Conservation (phyloP, 2,329 filamentous ascomycete genomes). For the Epicoccum sorghinum region DNA sequence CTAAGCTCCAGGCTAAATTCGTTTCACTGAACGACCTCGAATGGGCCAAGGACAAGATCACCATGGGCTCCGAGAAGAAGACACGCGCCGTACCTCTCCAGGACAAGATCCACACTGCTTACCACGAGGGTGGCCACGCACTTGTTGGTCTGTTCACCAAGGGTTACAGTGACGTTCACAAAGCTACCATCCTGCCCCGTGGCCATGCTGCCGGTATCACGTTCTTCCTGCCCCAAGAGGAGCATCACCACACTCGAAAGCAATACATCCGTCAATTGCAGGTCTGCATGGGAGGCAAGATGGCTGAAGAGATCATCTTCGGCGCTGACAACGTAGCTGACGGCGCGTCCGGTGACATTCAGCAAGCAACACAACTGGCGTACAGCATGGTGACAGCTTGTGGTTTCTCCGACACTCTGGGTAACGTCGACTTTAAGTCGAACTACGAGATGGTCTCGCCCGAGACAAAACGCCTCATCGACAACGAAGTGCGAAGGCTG, state of each 20-base stretch:
- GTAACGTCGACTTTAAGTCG: conserved; percentile 85
- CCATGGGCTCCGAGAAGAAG: conserved; percentile 93
- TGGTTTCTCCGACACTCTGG: conserved; percentile 87
- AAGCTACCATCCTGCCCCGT: conserved; percentile 94
- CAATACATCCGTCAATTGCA: conserved; percentile 84
- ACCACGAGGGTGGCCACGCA: conserved; percentile 94
- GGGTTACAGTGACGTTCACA: conserved; percentile 81
- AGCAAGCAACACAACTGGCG: conserved; percentile 79
- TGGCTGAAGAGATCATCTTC: conserved; percentile 89
- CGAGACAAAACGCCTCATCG: conserved; percentile 85
- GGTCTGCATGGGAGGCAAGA: conserved; percentile 82
- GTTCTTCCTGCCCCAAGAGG: conserved; percentile 86
- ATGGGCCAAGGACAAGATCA: conserved; percentile 97
- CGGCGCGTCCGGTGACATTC: conserved; percentile 83
- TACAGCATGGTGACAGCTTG: conserved; percentile 87
- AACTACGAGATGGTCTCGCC: conserved; percentile 83
- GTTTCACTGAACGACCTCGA: conserved; percentile 85
- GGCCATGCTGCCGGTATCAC: conserved; percentile 87
- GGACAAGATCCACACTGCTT: conserved; percentile 95
- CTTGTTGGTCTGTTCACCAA: conserved; percentile 85
- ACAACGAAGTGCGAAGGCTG: conserved; percentile 83
- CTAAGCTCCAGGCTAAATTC: conserved; percentile 76
- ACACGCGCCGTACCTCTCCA: conserved; percentile 89
- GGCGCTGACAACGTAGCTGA: conserved; percentile 90
- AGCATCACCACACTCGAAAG: conserved; percentile 77